Evolutionary conservation across 805 yeast genomes (phyloP), one percentile per base, ranked within the genome.

Genomic region (Saccharomycopsis malanga): DNA sequence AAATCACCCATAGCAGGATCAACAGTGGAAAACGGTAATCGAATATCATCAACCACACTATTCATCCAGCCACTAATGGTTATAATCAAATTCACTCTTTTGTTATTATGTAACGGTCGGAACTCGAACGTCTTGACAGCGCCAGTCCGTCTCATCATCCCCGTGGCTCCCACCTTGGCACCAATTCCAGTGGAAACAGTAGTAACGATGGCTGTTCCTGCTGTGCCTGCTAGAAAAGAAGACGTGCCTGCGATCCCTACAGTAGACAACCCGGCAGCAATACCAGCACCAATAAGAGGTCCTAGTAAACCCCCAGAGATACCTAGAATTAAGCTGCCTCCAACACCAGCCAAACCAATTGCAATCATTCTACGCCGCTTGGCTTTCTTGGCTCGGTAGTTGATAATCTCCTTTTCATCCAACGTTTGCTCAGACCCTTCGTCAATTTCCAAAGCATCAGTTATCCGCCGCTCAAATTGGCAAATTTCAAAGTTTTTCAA

Each of bases 51-150:
- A 57, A 81, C 78, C 50, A 81, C 83, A 62, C 96, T 94, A 45
- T 82, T 83, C 91, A 93, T 88, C 99, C 99, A 93, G 1, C 99
- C 99, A 44, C 94, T 79, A 0, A 94, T 88, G 1, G 97, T 89
- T 17, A 93, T 66, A 45, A 91, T 83, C 55, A 89, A 68, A 59
- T 87, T 91, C 2, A 94, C 81, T 43, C 98, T 72, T 60, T 85
- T 84, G 62, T 86, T 88, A 61, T 91, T 89, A 62, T 87, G 96
- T 55, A 93, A 68, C 0, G 99, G 98, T 43, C 85, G 77, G 62
- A 94, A 83, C 58, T 94, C 98, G 65, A 93, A 93, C 0, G 97
- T 91, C 56, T 84, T 76, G 10, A 93, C 98, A 48, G 87, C 87
- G 1, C 96, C 97, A 65, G 83, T 82, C 61, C 99, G 75, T 54